phyloP scores from a whole-genome alignment of 2,329 filamentous ascomycete genomes.

The Alternaria alternata region DNA sequence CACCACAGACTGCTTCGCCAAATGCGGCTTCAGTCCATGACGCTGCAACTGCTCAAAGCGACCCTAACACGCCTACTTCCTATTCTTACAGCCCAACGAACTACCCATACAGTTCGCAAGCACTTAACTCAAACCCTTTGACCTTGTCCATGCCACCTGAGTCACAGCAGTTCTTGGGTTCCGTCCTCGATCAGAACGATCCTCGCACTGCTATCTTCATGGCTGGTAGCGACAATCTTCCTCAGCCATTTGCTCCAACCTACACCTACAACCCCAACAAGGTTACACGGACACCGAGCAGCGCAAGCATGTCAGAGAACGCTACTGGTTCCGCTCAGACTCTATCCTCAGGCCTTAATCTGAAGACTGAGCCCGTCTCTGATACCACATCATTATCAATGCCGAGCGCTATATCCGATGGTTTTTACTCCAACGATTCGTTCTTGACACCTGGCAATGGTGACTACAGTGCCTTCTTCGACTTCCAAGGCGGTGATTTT shows the following conservation, averaged over 20 bases:
- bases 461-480: constrained; percentile 33
- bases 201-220: constrained; percentile 57
- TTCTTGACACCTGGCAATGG: constrained; percentile 33
- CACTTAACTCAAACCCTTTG: constrained; percentile 54
- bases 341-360: constrained; percentile 47
- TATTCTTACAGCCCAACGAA: constrained; percentile 29
- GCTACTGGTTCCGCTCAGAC: constrained; percentile 52
- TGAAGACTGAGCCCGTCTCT: constrained; percentile 26
- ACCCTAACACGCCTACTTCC: constrained; percentile 30
- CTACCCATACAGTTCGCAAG: constrained; percentile 39
- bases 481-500: constrained; percentile 29
- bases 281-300: constrained; percentile 34
- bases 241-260: constrained; percentile 50
- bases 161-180: constrained; percentile 62
- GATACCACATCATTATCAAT: constrained; percentile 27
- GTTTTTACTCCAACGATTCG: constrained; percentile 26
- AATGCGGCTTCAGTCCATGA: constrained; percentile 30
- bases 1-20: constrained; percentile 36
- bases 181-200: constrained; percentile 56
- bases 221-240: constrained; percentile 53
- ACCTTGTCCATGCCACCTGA: constrained; percentile 61
- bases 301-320: constrained; percentile 35
- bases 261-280: constrained; percentile 59
- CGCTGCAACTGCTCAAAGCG: constrained; percentile 32
- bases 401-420: constrained; percentile 31